Conservation (phyloP, 202 grass and related monocot species). For the Saccharum hybrid region DNA sequence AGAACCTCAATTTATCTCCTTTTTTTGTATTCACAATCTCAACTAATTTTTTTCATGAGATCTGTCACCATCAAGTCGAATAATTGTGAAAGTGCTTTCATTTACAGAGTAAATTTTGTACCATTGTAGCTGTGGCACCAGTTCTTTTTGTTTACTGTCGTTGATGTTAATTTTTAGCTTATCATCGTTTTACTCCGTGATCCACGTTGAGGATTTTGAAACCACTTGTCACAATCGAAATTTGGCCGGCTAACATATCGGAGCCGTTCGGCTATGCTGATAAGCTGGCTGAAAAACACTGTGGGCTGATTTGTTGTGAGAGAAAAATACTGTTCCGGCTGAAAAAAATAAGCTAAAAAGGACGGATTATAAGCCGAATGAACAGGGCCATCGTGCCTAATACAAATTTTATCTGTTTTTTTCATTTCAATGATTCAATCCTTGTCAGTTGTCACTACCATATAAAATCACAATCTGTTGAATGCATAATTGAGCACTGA, state of each 20-base stretch:
- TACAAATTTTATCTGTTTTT: background rate
- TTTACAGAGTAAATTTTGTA: background rate
- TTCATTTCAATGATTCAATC: background rate
- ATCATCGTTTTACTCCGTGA: background rate
- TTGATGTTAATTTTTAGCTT: background rate
- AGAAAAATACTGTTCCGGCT: no score
- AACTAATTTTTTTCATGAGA: background rate
- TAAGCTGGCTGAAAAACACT: no score
- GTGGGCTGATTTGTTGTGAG: no score
- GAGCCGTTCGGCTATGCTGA: no score
- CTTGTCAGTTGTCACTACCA: background rate
- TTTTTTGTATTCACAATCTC: background rate
- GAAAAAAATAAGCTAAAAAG: no score
- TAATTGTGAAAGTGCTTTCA: background rate
- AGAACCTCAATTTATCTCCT: background rate
- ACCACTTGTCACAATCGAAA: background rate
- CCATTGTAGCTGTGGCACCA: background rate
- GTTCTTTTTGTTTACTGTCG: background rate
- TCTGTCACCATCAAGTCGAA: background rate
- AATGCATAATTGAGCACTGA: conserved; percentile 31
- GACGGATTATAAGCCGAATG: no score
- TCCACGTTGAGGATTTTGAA: background rate
- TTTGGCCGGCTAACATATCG: background rate
- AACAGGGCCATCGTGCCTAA: no score
- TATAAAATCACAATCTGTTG: background rate